phyloP scores from a whole-genome alignment of 139 green algal genomes.

The Chlamydomonas schloesseri region DNA sequence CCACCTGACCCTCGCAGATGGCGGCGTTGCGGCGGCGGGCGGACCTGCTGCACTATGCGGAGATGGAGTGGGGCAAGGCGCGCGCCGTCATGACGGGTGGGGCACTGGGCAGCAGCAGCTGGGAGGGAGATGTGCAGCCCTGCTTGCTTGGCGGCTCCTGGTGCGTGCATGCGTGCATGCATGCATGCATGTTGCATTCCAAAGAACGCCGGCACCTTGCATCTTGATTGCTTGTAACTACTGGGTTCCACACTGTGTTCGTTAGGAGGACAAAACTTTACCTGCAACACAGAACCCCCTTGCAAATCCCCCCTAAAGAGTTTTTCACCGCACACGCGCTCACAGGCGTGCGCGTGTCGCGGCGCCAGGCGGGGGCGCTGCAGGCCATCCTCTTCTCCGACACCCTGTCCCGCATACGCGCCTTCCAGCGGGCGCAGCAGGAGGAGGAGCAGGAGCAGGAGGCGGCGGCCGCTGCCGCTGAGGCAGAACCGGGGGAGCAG shows the following conservation, averaged over 20 bases:
- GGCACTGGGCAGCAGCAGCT: background rate
- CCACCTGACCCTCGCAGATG: too few relatives aligned
- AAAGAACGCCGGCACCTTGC: too few relatives aligned
- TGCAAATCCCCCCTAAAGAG: too few relatives aligned
- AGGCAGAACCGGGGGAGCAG: background rate
- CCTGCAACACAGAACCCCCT: too few relatives aligned
- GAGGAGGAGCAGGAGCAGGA: background rate
- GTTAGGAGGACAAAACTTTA: too few relatives aligned
- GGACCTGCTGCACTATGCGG: conserved; percentile 28
- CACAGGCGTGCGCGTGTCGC: conserved; percentile 41
- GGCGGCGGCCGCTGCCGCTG: background rate
- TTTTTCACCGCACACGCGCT: background rate
- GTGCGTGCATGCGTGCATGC: too few relatives aligned
- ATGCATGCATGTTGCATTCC: too few relatives aligned
- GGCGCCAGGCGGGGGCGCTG: conserved; percentile 26
- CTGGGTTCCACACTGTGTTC: too few relatives aligned
- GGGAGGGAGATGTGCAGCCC: background rate
- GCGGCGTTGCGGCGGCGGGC: background rate
- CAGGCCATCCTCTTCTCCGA: conserved; percentile 50
- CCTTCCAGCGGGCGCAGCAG: conserved; percentile 21
- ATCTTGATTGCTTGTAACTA: too few relatives aligned
- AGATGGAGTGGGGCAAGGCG: conserved; percentile 14
- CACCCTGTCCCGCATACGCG: conserved; percentile 25
- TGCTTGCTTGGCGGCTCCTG: too few relatives aligned
- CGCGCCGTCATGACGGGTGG: conserved; percentile 20